These are phyloP conservation scores for Clitocybe nebularis DNA, from an alignment of 1,284 basidiomycete species.

Conservation along the genomic window DNA sequence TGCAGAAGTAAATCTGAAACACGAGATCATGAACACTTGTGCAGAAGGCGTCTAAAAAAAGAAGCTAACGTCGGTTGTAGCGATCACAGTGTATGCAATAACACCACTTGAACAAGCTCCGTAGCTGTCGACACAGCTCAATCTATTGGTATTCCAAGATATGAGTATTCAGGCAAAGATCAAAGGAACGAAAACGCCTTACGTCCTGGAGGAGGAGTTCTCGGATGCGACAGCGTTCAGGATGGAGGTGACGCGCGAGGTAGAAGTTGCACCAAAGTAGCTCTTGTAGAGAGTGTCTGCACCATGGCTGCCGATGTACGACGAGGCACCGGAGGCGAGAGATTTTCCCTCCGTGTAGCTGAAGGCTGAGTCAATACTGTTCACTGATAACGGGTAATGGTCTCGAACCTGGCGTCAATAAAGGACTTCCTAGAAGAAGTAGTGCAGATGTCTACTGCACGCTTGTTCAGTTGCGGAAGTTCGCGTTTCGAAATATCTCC, in stretches of 20 bases:
- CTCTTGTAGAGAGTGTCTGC: slow-evolving; percentile 29
- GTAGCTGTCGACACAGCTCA: slow-evolving; percentile 30
- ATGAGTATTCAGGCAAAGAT: not conserved
- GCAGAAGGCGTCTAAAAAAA: too few species aligned
- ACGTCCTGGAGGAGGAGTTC: slow-evolving; percentile 30
- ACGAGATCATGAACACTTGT: too few species aligned
- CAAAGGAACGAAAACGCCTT: slow-evolving; percentile 9
- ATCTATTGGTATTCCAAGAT: slow-evolving; percentile 14
- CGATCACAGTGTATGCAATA: slow-evolving; percentile 35
- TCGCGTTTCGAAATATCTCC: slow-evolving; percentile 27
- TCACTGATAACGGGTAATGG: not conserved
- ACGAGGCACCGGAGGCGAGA: slow-evolving; percentile 24
- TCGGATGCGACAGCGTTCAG: slow-evolving; percentile 31
- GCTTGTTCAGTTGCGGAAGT: slow-evolving; percentile 25
- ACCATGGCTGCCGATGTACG: slow-evolving; percentile 29
- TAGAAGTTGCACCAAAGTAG: slow-evolving; percentile 31
- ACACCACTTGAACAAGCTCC: slow-evolving; percentile 31
- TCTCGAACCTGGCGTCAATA: slow-evolving; percentile 29
- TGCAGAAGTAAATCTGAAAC: slow-evolving; percentile 37
- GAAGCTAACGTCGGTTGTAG: slow-evolving; percentile 34
- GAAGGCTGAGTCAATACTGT: not conserved
- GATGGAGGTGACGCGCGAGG: slow-evolving; percentile 25
- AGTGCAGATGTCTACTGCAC: slow-evolving; percentile 30
- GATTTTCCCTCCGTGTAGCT: slow-evolving; percentile 34
- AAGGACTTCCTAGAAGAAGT: slow-evolving; percentile 26